Conservation (phyloP, 2,329 filamentous ascomycete species). For the Raffaelea deltoideospora region DNA sequence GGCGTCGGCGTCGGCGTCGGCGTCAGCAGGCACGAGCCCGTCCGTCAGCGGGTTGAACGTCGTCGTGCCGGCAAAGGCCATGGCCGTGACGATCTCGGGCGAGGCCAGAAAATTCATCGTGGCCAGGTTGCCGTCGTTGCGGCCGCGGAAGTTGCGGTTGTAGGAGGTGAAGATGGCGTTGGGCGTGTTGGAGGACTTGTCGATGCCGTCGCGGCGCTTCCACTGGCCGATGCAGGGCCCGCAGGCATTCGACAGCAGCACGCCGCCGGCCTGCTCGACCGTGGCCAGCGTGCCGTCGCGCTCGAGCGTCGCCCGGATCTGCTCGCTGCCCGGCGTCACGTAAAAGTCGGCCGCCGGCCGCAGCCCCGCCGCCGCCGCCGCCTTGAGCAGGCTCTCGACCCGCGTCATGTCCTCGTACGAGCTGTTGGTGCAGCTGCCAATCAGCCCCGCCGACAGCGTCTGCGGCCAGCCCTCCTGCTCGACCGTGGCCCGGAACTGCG, state of each 20-base stretch:
- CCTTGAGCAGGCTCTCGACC: conserved; percentile 81
- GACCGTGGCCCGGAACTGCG: conserved; percentile 74
- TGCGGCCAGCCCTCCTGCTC: conserved; percentile 79
- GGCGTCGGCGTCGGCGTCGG: conserved; percentile 64
- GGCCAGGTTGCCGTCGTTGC: conserved; percentile 89
- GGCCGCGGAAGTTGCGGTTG: conserved; percentile 95
- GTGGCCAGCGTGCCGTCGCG: conserved; percentile 76
- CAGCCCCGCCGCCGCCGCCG: conserved; percentile 76
- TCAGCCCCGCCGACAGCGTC: conserved; percentile 81
- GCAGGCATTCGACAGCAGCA: conserved; percentile 87
- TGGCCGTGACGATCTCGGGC: conserved; percentile 90
- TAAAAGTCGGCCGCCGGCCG: conserved; percentile 86
- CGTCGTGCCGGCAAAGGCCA: conserved; percentile 82
- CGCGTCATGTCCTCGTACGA: conserved; percentile 98
- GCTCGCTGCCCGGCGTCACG: conserved; percentile 90
- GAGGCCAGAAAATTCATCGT: conserved; percentile 99
- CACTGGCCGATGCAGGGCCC: conserved; percentile 91
- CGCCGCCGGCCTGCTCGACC: conserved; percentile 73
- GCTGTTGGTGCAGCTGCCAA: conserved; percentile 97
- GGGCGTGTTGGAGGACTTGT: conserved; percentile 68
- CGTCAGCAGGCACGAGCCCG: no score
- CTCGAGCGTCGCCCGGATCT: conserved; percentile 87
- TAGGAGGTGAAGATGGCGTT: conserved; percentile 97
- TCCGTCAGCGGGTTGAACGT: conserved; percentile 96
- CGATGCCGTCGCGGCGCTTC: conserved; percentile 74